phyloP scores from a whole-genome alignment of 2,329 filamentous ascomycete species.

The Apiospora aurea region DNA sequence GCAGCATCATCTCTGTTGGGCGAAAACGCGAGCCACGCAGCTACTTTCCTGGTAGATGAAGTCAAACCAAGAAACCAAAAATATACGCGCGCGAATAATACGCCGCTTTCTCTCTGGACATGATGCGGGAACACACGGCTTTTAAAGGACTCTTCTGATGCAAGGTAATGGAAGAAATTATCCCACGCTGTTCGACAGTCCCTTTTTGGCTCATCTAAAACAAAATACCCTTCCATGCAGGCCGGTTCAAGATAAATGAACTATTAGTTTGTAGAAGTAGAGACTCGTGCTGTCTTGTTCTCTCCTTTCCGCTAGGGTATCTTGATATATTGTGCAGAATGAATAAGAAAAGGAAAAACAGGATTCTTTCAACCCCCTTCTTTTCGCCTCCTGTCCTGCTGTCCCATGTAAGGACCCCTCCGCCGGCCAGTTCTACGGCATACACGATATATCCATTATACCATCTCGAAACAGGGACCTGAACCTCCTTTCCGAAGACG shows the following conservation, averaged over 20 bases:
- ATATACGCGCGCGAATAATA: neutral
- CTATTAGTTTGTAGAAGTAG: neutral
- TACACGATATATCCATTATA: neutral
- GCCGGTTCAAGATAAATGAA: neutral
- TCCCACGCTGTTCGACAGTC: neutral
- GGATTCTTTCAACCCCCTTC: neutral
- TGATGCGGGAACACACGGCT: neutral
- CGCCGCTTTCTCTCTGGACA: neutral
- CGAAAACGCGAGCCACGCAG: conserved; percentile 6
- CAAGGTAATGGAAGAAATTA: neutral
- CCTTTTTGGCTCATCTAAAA: neutral
- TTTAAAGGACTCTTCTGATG: neutral
- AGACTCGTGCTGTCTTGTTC: neutral
- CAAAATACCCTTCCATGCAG: neutral
- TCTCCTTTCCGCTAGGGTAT: conserved; percentile 1
- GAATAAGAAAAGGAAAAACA: neutral
- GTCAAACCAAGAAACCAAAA: neutral
- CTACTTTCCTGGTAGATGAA: conserved; percentile 5
- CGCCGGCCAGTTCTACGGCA: neutral
- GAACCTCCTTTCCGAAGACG: neutral
- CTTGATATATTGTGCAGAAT: neutral
- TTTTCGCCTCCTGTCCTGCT: neutral
- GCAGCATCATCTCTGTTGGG: conserved; percentile 10
- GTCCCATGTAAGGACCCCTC: neutral
- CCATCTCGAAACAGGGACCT: neutral